Conservation (phyloP, 306 rosid species). For the Glycyrrhiza uralensis region DNA sequence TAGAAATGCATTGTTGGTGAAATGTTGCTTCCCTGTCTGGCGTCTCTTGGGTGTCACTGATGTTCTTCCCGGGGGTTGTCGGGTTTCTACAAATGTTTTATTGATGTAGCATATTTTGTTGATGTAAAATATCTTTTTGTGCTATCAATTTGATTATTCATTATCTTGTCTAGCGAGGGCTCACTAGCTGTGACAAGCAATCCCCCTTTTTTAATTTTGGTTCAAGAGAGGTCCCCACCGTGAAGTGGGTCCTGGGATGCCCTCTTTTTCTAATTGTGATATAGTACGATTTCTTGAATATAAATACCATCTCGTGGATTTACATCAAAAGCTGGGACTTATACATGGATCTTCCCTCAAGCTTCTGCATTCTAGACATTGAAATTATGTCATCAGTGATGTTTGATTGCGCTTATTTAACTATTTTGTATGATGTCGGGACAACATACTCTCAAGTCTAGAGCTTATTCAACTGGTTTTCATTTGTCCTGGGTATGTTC, state of each 20-base stretch:
- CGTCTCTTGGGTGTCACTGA: conserved; percentile 23
- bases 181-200: conserved; percentile 15
- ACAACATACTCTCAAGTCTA: no score
- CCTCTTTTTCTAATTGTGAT: conserved; percentile 32
- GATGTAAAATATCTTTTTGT: conserved; percentile 45
- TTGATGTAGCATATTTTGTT: conserved; percentile 32
- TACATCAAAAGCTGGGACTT: conserved; percentile 34
- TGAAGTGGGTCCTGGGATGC: conserved; percentile 15
- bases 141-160: conserved; percentile 44
- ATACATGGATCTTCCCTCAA: conserved; percentile 20
- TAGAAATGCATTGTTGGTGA: conserved; percentile 31
- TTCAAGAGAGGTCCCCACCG: conserved; percentile 16
- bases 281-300: conserved; percentile 35
- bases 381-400: neutral
- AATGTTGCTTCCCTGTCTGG: conserved; percentile 20
- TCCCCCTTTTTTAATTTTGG: conserved; percentile 20
- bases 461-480: no score
- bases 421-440: neutral
- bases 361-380: conserved; percentile 22
- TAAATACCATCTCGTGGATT: conserved; percentile 35
- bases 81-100: conserved; percentile 32
- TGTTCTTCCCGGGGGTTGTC: conserved; percentile 31
- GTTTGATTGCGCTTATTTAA: conserved; percentile 11
- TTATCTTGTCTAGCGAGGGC: conserved; percentile 36
- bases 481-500: neutral